Conservation (phyloP, 2,329 filamentous ascomycete species). For the Botrytis hyacinthi region DNA sequence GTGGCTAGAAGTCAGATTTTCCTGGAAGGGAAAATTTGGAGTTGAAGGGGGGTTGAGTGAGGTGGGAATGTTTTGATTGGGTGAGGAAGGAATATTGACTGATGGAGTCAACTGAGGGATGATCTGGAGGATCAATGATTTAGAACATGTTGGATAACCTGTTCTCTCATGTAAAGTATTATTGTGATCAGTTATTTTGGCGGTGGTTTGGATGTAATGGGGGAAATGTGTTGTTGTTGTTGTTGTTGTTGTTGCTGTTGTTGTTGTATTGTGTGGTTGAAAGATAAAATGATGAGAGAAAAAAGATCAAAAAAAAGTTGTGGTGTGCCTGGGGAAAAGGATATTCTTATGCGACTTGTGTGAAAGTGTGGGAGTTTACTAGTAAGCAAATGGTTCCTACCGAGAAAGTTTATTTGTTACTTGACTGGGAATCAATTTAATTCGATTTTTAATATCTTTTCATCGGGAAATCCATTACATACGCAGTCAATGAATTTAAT, state of each 20-base stretch:
- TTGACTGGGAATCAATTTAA: background rate
- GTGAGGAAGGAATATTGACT: slow-evolving; percentile 16
- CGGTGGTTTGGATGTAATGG: background rate
- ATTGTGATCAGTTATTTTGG: background rate
- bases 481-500: background rate
- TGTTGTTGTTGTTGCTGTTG: background rate
- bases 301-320: background rate
- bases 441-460: background rate
- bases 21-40: slow-evolving; percentile 56
- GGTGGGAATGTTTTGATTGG: slow-evolving; percentile 5
- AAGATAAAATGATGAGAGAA: background rate
- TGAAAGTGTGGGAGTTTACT: background rate
- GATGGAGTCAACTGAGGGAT: slow-evolving; percentile 14
- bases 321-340: background rate
- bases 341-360: slow-evolving; percentile 8
- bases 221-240: background rate
- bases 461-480: background rate
- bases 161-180: background rate
- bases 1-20: slow-evolving; percentile 67
- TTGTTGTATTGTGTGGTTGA: background rate
- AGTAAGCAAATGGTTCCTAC: background rate
- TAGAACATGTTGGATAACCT: slow-evolving; percentile 15
- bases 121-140: slow-evolving; percentile 10
- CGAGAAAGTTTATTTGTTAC: background rate
- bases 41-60: slow-evolving; percentile 44